Evolutionary conservation across 1,284 basidiomycete genomes (phyloP).

Genomic region (Bjerkandera adusta): DNA sequence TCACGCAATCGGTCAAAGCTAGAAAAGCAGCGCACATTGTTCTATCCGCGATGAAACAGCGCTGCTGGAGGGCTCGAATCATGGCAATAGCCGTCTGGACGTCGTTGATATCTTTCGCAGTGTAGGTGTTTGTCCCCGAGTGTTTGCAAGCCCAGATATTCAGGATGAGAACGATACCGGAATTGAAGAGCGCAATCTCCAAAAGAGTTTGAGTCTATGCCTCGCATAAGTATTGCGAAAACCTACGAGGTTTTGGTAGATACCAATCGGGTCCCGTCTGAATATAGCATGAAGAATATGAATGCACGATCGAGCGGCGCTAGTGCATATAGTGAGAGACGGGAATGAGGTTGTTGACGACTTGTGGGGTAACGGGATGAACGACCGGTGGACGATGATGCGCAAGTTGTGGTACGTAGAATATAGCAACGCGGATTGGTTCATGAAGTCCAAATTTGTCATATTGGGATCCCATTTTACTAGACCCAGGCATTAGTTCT

Average conservation of each 20-base stretch:
- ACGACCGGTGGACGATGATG: constrained; percentile 61
- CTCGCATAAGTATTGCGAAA: background rate
- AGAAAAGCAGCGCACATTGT: background rate
- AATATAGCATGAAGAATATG: constrained; percentile 57
- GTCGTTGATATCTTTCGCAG: constrained; percentile 58
- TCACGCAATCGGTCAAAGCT: no score
- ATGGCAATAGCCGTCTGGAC: constrained; percentile 67
- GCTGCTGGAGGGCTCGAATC: constrained; percentile 45
- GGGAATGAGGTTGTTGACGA: constrained; percentile 60
- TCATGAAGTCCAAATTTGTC: constrained; percentile 54
- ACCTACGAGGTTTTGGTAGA: background rate
- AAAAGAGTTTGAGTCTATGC: background rate
- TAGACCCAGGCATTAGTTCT: constrained; percentile 32
- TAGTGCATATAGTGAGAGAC: constrained; percentile 80
- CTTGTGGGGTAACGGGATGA: constrained; percentile 66
- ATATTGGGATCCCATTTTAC: constrained; percentile 58
- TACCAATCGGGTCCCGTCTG: background rate
- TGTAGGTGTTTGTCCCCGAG: constrained; percentile 45
- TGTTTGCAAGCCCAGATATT: constrained; percentile 67
- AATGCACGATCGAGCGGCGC: constrained; percentile 74
- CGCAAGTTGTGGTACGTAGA: constrained; percentile 69
- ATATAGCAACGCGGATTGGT: constrained; percentile 69
- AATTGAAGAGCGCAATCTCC: constrained; percentile 49
- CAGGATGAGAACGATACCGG: constrained; percentile 63
- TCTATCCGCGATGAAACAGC: constrained; percentile 29